phyloP scores from a whole-genome alignment of 805 yeast genomes.

The Saccharomycopsis babjevae region DNA sequence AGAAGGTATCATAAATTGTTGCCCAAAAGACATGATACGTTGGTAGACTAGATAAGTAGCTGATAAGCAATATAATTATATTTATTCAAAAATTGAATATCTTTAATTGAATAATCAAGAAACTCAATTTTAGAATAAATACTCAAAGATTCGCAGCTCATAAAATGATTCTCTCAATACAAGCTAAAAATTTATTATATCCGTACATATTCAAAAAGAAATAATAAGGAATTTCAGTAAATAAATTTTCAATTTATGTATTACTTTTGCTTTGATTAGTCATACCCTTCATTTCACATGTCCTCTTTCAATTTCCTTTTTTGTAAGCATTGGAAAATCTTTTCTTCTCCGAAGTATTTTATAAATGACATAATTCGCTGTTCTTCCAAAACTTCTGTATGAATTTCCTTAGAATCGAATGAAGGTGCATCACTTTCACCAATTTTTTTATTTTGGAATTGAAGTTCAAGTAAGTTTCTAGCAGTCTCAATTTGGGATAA shows the following conservation, averaged over 20 bases:
- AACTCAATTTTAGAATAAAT: too few relatives aligned
- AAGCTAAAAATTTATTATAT: slow-evolving; percentile 24
- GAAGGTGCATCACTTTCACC: background rate
- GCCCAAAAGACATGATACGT: background rate
- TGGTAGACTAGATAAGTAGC: too few relatives aligned
- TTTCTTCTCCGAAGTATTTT: background rate
- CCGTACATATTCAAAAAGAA: too few relatives aligned
- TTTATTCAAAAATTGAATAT: too few relatives aligned
- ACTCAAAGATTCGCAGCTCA: too few relatives aligned
- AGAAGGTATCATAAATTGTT: too few relatives aligned
- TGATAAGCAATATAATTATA: too few relatives aligned
- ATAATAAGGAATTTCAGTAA: too few relatives aligned
- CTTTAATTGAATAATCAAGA: too few relatives aligned
- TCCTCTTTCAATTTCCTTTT: slow-evolving; percentile 10
- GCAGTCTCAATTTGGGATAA: background rate
- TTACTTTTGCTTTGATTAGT: too few relatives aligned
- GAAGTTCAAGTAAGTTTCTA: slow-evolving; percentile 17
- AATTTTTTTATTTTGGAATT: background rate
- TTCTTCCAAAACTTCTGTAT: background rate
- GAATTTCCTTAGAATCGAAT: background rate
- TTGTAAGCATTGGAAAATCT: background rate
- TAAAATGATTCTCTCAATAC: slow-evolving; percentile 36
- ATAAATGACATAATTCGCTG: background rate
- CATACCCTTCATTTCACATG: slow-evolving; percentile 44
- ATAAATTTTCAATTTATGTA: too few relatives aligned